Percentiles rank a stretch among this genome's conserved stretches.
Conservation (phyloP, 768 basidiomycete genomes). For the Pseudohyphozyma bogoriensis region DNA sequence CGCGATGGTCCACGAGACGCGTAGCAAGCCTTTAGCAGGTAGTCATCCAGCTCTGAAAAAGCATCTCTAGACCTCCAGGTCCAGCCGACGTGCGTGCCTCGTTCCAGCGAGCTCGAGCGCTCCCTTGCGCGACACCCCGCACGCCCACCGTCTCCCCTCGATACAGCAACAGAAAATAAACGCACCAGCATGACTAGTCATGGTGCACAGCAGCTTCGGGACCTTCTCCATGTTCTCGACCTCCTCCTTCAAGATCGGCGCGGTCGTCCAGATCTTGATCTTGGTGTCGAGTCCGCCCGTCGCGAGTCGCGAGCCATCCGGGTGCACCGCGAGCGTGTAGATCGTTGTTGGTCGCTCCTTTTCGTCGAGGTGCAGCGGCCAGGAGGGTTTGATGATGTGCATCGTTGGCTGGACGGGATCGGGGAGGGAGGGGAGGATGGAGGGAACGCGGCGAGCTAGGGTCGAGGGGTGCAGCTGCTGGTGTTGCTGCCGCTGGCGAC, state of each 20-base stretch:
- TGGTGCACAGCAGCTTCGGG: conserved; percentile 78
- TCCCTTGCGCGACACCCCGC: neutral
- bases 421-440: neutral
- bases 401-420: neutral
- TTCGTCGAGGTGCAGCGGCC: conserved; percentile 18
- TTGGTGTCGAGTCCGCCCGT: conserved; percentile 96
- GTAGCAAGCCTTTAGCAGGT: too few relatives aligned
- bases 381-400: conserved; percentile 15
- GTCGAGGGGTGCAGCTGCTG: neutral
- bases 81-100: neutral
- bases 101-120: neutral
- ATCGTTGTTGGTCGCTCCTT: conserved; percentile 50
- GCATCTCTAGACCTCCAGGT: too few relatives aligned
- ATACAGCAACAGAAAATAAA: neutral
- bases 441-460: neutral
- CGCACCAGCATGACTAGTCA: conserved; percentile 80
- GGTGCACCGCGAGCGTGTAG: conserved; percentile 87
- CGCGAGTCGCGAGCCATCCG: conserved; percentile 91
- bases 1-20: too few relatives aligned
- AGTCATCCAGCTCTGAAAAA: too few relatives aligned
- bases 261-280: conserved; percentile 94
- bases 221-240: conserved; percentile 53
- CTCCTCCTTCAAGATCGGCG: conserved; percentile 72
- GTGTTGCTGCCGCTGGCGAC: too few relatives aligned
- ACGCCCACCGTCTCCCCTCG: neutral